Evolutionary conservation across 139 green algal genomes (phyloP).

Genomic region (Edaphochlamys debaryana): DNA sequence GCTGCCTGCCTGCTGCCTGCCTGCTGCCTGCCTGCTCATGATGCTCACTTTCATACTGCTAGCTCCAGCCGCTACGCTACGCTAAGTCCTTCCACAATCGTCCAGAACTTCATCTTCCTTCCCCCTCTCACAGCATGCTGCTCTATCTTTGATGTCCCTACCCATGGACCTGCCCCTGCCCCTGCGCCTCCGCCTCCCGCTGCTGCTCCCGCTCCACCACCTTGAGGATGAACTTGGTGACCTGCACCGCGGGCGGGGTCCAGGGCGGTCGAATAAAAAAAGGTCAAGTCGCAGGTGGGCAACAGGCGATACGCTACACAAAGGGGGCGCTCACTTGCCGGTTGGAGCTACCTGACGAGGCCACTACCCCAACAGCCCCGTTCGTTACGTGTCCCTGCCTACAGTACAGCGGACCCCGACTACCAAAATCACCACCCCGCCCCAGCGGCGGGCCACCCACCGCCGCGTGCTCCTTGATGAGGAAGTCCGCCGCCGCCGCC

Average conservation of each 20-base stretch:
- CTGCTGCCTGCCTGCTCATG: too few relatives aligned
- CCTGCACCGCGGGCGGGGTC: not conserved
- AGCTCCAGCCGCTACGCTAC: too few relatives aligned
- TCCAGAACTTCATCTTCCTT: too few relatives aligned
- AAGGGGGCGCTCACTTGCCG: not conserved
- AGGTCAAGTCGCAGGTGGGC: not conserved
- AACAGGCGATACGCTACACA: too few relatives aligned
- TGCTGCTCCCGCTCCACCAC: slow-evolving; percentile 36
- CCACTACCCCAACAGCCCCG: not conserved
- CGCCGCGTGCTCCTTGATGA: slow-evolving; percentile 31
- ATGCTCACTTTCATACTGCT: too few relatives aligned
- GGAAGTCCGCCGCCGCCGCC: slow-evolving; percentile 2
- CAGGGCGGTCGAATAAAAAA: not conserved
- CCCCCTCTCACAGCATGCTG: too few relatives aligned
- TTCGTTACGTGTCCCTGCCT: not conserved
- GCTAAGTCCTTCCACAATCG: too few relatives aligned
- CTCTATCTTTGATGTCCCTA: too few relatives aligned
- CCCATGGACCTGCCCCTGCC: slow-evolving; percentile 37
- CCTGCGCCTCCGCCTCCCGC: not conserved
- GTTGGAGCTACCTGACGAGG: not conserved
- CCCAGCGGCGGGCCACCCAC: not conserved
- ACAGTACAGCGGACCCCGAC: not conserved
- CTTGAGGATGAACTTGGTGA: slow-evolving; percentile 40
- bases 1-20: too few relatives aligned
- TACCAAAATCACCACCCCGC: not conserved